Evolutionary conservation across 768 basidiomycete genomes (phyloP).

Genomic region (Podaxis sp.): DNA sequence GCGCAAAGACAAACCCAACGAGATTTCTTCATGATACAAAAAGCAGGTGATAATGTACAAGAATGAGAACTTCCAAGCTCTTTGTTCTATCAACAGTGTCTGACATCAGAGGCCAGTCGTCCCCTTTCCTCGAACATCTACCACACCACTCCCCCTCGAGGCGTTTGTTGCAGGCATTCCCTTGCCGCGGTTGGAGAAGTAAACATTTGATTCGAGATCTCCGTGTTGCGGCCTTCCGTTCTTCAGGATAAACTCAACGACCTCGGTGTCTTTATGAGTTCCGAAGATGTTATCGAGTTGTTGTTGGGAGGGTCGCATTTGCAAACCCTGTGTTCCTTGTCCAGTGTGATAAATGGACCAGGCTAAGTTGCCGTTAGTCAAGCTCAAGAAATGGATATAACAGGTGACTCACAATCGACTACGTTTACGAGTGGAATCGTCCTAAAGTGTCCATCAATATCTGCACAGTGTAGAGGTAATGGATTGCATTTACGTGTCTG

Average conservation of each 20-base stretch:
- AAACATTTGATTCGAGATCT: constrained; percentile 27
- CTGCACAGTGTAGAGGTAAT: neutral
- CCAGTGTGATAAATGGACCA: constrained; percentile 68
- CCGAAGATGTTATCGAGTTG: constrained; percentile 76
- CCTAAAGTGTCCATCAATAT: constrained; percentile 32
- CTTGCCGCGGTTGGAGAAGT: neutral
- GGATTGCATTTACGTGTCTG: constrained; percentile 62
- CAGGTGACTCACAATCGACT: constrained; percentile 68
- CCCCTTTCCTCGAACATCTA: constrained; percentile 42
- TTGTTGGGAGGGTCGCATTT: constrained; percentile 76
- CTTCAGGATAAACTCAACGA: constrained; percentile 55
- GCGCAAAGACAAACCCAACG: no score
- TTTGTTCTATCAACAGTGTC: neutral
- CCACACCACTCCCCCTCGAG: constrained; percentile 28
- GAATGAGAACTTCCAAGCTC: neutral
- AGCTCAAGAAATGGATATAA: neutral
- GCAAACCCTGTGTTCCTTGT: constrained; percentile 77
- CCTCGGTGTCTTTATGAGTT: constrained; percentile 62
- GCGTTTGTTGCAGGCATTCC: constrained; percentile 18
- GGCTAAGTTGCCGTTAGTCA: constrained; percentile 36
- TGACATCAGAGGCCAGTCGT: constrained; percentile 13
- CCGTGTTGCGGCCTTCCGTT: constrained; percentile 58
- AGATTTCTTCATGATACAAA: no score
- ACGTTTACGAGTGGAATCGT: constrained; percentile 71
- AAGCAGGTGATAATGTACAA: neutral